Evolutionary conservation across 2,329 filamentous ascomycete genomes (phyloP), one percentile per base, ranked within the genome.

Genomic region (Chrysoporthe deuterocubensis): DNA sequence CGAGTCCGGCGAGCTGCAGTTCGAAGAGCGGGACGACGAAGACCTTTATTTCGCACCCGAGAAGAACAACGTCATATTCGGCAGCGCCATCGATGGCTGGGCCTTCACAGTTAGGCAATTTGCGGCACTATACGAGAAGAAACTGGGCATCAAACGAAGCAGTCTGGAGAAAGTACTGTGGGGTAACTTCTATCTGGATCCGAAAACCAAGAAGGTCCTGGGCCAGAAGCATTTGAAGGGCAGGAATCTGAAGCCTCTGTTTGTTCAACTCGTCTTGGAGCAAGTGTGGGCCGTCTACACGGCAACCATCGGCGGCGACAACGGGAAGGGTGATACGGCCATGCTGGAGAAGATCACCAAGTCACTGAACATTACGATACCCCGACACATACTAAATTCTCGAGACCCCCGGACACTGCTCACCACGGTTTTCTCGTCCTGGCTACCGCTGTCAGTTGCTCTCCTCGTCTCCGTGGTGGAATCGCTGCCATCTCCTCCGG

Each of bases 1-100:
- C 66, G 83, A 85, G 5, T 79, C 81, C n/a, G 86, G 87, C 3
- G 89, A 90, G 18, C 77, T 88, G 5, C 86, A 90, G 67, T 99
- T 93, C 73, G 90, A 97, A 77, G 96, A 98, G 77, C 89, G 90
- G 73, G 94, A 97, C 75, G 96, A 99, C 75, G 94, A 98, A 77
- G 94, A 97, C 77, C 90, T 99, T 37, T 99, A 99, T 78, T 99
- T 99, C 80, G 93, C 96, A 0, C 96, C 96, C 0, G 96, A 99
- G 76, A 97, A 95, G 80, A 97, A 97, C 79, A 99, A 99, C 76
- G 96, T 99, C 78, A 98, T 99, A 71, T 99, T 99, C 78, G 94
- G 93, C 82, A 98, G 95, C 77, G 96, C 96, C 69, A 91, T 97
- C 67, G 96, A 99, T 76, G 96, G 96, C n/a, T 99, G 96, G 96